phyloP scores from a whole-genome alignment of 768 basidiomycete genomes.

The Candolleomyces eurysporus region DNA sequence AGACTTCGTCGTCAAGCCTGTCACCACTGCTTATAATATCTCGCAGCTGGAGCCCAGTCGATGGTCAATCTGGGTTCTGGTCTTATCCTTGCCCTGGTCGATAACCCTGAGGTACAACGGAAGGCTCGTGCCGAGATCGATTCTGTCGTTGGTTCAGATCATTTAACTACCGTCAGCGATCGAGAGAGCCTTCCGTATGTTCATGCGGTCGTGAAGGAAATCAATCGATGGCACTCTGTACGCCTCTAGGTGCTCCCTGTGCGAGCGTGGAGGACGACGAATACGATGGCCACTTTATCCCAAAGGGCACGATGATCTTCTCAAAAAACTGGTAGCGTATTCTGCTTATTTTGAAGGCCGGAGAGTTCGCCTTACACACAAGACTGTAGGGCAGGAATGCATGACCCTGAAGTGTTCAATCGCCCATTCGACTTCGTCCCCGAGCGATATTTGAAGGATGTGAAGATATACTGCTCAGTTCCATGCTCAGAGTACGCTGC shows the following conservation, averaged over 20 bases:
- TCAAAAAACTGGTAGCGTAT: conserved; percentile 10
- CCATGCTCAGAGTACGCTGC: conserved; percentile 7
- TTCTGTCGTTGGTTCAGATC: conserved; percentile 9
- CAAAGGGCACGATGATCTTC: conserved; percentile 13
- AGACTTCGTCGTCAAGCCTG: background rate
- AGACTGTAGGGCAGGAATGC: conserved; percentile 8
- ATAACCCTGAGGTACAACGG: conserved; percentile 27
- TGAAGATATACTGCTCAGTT: conserved; percentile 6
- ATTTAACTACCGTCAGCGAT: conserved; percentile 13
- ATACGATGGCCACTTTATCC: conserved; percentile 16
- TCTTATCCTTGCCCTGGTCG: conserved; percentile 34
- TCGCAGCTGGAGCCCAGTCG: too few species aligned
- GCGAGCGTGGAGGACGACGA: conserved; percentile 12
- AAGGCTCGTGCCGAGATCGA: conserved; percentile 16
- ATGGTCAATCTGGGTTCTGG: conserved; percentile 24
- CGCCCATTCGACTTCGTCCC: conserved; percentile 8
- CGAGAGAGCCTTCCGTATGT: conserved; percentile 13
- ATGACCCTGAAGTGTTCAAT: conserved; percentile 8
- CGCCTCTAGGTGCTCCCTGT: conserved; percentile 11
- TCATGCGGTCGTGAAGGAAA: conserved; percentile 13
- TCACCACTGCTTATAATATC: conserved; percentile 16
- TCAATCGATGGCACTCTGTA: conserved; percentile 10
- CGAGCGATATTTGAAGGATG: conserved; percentile 13
- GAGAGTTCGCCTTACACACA: background rate
- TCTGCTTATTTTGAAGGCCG: background rate